phyloP scores from a whole-genome alignment of 257 asterid genomes.

The Plantago elongata region DNA sequence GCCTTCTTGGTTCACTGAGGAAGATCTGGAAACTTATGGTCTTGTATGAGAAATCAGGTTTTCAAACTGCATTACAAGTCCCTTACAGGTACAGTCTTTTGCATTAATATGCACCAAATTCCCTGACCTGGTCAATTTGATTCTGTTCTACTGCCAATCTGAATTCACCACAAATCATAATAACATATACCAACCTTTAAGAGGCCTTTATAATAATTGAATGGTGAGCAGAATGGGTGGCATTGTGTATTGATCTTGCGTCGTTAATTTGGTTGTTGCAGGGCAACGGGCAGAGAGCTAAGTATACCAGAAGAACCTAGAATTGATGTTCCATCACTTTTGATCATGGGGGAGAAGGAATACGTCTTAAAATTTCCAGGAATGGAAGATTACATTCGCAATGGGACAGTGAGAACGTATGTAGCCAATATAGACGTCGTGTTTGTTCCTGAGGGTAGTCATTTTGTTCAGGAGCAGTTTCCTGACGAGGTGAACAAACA shows the following conservation, averaged over 20 bases:
- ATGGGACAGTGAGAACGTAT: constrained; percentile 32
- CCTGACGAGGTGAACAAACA: constrained; percentile 44
- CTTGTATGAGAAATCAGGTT: constrained; percentile 67
- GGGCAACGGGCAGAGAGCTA: constrained; percentile 27
- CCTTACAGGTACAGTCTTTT: constrained; percentile 54
- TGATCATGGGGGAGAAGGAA: constrained; percentile 72
- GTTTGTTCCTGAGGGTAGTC: constrained; percentile 61
- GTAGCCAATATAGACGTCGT: constrained; percentile 54
- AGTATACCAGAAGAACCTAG: constrained; percentile 31
- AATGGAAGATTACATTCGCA: constrained; percentile 52
- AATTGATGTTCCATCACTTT: constrained; percentile 51
- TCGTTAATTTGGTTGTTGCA: constrained; percentile 9
- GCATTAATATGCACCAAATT: not conserved
- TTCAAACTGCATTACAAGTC: constrained; percentile 55
- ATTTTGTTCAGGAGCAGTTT: constrained; percentile 74
- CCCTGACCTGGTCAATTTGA: not conserved
- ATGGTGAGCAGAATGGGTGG: too few species aligned
- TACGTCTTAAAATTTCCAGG: constrained; percentile 55
- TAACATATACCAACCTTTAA: too few species aligned
- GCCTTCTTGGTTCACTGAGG: constrained; percentile 66
- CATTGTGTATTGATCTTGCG: not conserved
- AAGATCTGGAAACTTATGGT: constrained; percentile 61
- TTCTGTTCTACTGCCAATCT: too few species aligned
- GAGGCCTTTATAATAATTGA: too few species aligned
- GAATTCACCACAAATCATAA: too few species aligned